Base-by-base conservation (phyloP, 371 early-diverging fungal genomes). In the Mucor saturninus region DNA sequence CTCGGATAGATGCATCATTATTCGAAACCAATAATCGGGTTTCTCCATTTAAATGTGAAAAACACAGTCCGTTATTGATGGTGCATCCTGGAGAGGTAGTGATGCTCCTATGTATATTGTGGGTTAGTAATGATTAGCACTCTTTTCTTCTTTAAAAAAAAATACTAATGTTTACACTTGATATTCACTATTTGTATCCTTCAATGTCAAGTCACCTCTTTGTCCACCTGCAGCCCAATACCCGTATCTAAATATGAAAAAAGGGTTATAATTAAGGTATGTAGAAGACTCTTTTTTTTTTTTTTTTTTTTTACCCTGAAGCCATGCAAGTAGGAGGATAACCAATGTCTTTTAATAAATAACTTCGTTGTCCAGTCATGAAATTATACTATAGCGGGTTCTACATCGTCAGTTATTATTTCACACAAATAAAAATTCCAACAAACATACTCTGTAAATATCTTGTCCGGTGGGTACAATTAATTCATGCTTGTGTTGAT, bases 1-100 rank as follows among this genome's bases (percentile, higher is more conserved):
- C 86, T 71, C 94, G 94, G 71, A 98, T 91, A 21, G 92, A 93
- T 63, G 93, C 87, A 69, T 98, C 98, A 69, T 98, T 98, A 75
- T 95, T 98, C 72, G 95, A 91, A 8, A 96, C 90, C 52, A 95
- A 67, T 15, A 96, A 71, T 8, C 94, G 76, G 5, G 80, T 85
- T 21, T 84, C 81, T 42, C 85, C 86, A 48, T 77, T 75, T 45
- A 91, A 82, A 56, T 83, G 68, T 7, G 89, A 85, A 37, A 96
- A 93, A 57, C 87, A 87, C 46, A 97, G 74, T 2, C 95, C 93
- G 64, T 96, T 98, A 73, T 95, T 98, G 69, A 96, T 96, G 1
- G 92, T 89, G 29, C 91, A 91, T 21, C 92, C 94, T 4, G 95
- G 92, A 4, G 88, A 80, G 0, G 90, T 89, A 29, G 87, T 83